Conservation (phyloP, 495 filamentous ascomycete species). For the Lophium mytilinum region DNA sequence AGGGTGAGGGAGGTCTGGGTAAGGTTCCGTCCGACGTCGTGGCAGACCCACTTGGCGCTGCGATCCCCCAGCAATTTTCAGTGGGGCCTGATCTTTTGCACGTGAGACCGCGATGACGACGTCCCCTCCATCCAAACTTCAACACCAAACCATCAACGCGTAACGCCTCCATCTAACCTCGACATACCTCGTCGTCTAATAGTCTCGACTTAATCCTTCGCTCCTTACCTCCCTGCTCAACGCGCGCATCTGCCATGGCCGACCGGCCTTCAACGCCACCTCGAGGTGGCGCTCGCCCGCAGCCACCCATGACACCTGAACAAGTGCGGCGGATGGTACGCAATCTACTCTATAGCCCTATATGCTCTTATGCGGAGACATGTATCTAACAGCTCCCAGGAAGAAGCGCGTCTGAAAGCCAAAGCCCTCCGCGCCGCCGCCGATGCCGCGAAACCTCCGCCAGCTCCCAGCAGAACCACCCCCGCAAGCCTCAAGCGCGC, state of each 20-base stretch:
- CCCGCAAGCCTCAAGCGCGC: conserved; percentile 51
- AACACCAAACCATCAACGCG: too few relatives aligned
- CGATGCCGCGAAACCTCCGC: conserved; percentile 42
- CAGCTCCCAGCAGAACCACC: conserved; percentile 30
- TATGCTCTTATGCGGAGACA: conserved; percentile 28
- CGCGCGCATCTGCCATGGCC: conserved; percentile 13
- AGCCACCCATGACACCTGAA: conserved; percentile 62
- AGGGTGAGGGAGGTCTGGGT: too few relatives aligned
- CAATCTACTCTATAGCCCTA: conserved; percentile 30
- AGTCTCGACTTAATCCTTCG: too few relatives aligned
- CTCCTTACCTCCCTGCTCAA: not conserved
- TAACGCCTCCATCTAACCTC: too few relatives aligned
- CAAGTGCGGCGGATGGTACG: conserved; percentile 44
- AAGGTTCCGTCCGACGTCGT: too few relatives aligned
- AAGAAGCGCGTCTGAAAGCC: conserved; percentile 82
- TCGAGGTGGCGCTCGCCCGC: conserved; percentile 37
- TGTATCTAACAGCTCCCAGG: conserved; percentile 42
- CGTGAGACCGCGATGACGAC: too few relatives aligned
- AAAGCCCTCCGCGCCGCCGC: conserved; percentile 60
- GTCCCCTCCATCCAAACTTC: too few relatives aligned
- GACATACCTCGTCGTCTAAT: too few relatives aligned
- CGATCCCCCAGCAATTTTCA: too few relatives aligned
- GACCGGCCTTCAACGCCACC: conserved; percentile 58
- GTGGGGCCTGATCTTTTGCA: too few relatives aligned
- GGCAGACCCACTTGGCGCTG: too few relatives aligned